phyloP scores from a whole-genome alignment of 768 basidiomycete genomes.

The Mycena rosella region DNA sequence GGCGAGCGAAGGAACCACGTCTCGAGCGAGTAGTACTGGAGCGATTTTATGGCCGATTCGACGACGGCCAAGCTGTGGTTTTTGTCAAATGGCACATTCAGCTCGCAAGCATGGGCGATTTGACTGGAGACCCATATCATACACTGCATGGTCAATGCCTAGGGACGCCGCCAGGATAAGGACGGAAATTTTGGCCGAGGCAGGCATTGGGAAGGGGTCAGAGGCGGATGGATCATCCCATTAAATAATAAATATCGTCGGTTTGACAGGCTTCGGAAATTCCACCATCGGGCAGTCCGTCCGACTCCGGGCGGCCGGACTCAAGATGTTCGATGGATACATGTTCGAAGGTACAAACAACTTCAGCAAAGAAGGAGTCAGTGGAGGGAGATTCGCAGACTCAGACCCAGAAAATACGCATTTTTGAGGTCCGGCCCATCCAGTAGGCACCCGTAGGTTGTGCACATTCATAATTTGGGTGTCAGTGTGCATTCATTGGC shows the following conservation, averaged over 20 bases:
- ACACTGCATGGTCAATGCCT: constrained; percentile 7
- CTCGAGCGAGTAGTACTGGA: constrained; percentile 36
- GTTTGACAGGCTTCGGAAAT: no score
- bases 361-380: no score
- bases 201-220: neutral
- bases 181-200: constrained; percentile 1
- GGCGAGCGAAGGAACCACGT: constrained; percentile 35
- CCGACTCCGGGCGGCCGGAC: no score
- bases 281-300: no score
- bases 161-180: constrained; percentile 2
- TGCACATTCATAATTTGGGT: no score
- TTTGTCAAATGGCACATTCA: constrained; percentile 30
- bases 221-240: constrained; percentile 7
- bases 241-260: constrained; percentile 13
- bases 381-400: no score
- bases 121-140: constrained; percentile 30
- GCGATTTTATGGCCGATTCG: constrained; percentile 31
- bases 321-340: no score
- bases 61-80: constrained; percentile 26
- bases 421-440: no score
- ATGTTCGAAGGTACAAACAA: no score
- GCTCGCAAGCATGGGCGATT: constrained; percentile 35
- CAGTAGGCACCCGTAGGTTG: no score
- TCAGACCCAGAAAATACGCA: no score
- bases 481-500: no score